Conservation (phyloP, 2,329 filamentous ascomycete species). For the Alternaria angustiovoidea region DNA sequence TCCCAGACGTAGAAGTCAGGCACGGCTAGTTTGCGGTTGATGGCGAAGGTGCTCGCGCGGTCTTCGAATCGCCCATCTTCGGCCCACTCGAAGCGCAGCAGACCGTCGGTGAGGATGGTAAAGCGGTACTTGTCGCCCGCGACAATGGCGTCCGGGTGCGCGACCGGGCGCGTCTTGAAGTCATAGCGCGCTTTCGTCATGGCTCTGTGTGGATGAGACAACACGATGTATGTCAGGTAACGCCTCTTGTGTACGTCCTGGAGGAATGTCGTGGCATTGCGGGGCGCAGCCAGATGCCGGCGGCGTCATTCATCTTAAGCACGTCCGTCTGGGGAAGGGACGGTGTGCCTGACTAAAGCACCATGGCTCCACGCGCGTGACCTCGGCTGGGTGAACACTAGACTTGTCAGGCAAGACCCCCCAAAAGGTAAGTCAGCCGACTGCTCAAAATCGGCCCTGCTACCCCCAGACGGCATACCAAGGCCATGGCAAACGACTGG, state of each 20-base stretch:
- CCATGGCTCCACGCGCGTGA: conserved; percentile 35
- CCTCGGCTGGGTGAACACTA: conserved; percentile 19
- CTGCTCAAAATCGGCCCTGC: conserved; percentile 21
- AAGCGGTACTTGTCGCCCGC: conserved; percentile 64
- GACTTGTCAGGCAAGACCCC: not conserved
- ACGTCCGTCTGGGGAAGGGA: conserved; percentile 14
- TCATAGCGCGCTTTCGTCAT: conserved; percentile 52
- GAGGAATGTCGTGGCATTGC: conserved; percentile 25
- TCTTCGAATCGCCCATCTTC: conserved; percentile 68
- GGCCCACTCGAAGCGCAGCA: conserved; percentile 70
- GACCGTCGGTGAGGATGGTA: conserved; percentile 64
- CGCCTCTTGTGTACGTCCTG: conserved; percentile 16
- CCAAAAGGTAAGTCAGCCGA: conserved; percentile 28
- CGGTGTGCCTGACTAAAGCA: not conserved
- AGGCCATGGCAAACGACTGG: conserved; percentile 16
- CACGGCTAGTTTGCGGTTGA: conserved; percentile 60
- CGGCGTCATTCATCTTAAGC: conserved; percentile 32
- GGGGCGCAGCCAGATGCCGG: conserved; percentile 24
- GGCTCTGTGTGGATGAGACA: conserved; percentile 12
- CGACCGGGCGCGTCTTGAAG: conserved; percentile 55
- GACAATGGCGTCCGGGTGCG: conserved; percentile 57
- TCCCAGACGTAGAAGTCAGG: conserved; percentile 61
- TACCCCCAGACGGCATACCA: conserved; percentile 15
- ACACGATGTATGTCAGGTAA: conserved; percentile 18
- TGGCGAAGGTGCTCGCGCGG: conserved; percentile 68